Evolutionary conservation across 768 basidiomycete genomes (phyloP).

Genomic region (Coprinellus aureogranulatus): DNA sequence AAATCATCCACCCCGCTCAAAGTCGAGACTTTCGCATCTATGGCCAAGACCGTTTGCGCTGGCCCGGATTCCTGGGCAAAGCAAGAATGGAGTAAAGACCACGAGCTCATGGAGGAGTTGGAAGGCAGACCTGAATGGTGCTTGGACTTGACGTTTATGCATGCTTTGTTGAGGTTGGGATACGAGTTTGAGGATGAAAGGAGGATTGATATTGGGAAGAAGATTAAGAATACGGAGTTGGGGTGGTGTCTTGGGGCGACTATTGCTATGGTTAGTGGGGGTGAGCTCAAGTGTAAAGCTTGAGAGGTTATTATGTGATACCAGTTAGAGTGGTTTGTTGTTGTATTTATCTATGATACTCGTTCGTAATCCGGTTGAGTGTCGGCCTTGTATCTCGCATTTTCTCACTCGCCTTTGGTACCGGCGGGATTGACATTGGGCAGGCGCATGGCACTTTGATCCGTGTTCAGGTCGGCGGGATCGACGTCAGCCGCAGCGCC

Average conservation of each 20-base stretch:
- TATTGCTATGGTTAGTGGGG: slow-evolving; percentile 64
- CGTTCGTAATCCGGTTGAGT: no score
- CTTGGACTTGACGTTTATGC: slow-evolving; percentile 94
- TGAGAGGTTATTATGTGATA: slow-evolving; percentile 10
- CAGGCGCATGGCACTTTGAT: no score
- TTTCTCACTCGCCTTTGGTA: no score
- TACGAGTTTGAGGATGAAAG: slow-evolving; percentile 81
- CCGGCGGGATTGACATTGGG: no score
- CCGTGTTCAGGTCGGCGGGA: no score
- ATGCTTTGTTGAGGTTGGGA: slow-evolving; percentile 79
- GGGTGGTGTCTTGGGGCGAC: slow-evolving; percentile 92
- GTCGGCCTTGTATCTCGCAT: no score
- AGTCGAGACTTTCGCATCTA: slow-evolving; percentile 56
- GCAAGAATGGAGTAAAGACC: slow-evolving; percentile 35
- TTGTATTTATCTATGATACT: no score
- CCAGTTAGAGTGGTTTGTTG: neutral
- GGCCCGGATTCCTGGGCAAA: slow-evolving; percentile 63
- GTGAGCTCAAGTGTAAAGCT: slow-evolving; percentile 53
- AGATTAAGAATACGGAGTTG: slow-evolving; percentile 84
- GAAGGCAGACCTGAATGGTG: slow-evolving; percentile 90
- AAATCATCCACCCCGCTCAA: slow-evolving; percentile 29
- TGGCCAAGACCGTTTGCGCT: slow-evolving; percentile 71
- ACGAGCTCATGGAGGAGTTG: slow-evolving; percentile 55
- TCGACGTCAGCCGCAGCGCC: no score
- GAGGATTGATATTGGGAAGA: slow-evolving; percentile 78